Evolutionary conservation across 2,329 filamentous ascomycete genomes (phyloP).

Genomic region (Fusarium mangiferae): DNA sequence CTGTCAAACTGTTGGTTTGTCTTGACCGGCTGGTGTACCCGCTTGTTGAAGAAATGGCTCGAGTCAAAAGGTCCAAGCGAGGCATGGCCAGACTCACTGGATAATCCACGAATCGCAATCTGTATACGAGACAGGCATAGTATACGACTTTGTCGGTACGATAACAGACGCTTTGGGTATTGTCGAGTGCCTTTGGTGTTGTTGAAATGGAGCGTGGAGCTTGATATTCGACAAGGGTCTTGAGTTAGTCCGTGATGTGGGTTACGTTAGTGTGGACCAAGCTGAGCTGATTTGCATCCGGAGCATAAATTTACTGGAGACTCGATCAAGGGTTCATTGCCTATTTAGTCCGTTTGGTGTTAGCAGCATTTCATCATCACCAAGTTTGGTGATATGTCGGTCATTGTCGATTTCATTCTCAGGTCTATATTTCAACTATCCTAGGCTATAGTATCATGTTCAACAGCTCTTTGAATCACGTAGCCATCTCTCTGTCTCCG

Average conservation of each 20-base stretch:
- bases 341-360: background rate
- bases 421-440: background rate
- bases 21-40: background rate
- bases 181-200: background rate
- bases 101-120: background rate
- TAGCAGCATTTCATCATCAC: background rate
- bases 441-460: background rate
- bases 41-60: background rate
- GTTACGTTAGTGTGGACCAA: background rate
- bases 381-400: background rate
- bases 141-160: background rate
- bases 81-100: background rate
- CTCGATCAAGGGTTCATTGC: background rate
- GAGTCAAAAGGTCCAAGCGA: background rate
- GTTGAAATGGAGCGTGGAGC: background rate
- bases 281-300: background rate
- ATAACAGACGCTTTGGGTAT: background rate
- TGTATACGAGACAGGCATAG: background rate
- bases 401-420: background rate
- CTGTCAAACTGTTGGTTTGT: background rate
- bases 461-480: background rate
- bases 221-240: background rate
- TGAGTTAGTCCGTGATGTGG: background rate
- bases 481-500: background rate
- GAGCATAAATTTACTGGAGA: background rate